A percentile compares a stretch with the other conserved stretches of the same genome.
Evolutionary conservation across 2,329 filamentous ascomycete genomes (phyloP).

Genomic region (Colletotrichum sp.): DNA sequence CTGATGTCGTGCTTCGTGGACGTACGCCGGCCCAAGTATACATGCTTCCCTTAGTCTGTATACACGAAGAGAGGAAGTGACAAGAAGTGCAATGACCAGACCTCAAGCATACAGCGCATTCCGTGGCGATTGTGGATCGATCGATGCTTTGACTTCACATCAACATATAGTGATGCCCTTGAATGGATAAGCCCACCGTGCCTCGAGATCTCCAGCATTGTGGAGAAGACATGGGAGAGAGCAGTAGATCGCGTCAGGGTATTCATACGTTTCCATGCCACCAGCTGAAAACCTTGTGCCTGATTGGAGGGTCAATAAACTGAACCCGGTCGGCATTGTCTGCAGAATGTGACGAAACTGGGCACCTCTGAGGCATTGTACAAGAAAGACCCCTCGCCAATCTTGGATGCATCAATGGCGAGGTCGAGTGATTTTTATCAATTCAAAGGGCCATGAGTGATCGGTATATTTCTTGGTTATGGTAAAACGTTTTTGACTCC

Average conservation of each 20-base stretch:
- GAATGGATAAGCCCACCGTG: neutral
- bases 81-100: neutral
- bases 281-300: rapidly evolving
- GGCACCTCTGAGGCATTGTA: rapidly evolving
- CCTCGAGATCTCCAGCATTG: neutral
- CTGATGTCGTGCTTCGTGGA: rapidly evolving
- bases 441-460: too few species aligned
- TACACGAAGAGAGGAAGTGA: neutral
- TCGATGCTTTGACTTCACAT: neutral
- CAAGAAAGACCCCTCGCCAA: neutral
- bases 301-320: rapidly evolving
- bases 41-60: rapidly evolving
- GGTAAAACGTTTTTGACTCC: rapidly evolving
- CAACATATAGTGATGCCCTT: rapidly evolving
- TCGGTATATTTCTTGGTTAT: rapidly evolving
- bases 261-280: neutral
- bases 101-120: neutral
- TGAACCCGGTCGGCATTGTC: rapidly evolving
- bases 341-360: rapidly evolving
- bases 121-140: neutral
- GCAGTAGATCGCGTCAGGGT: neutral
- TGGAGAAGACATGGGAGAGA: rapidly evolving
- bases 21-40: neutral
- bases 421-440: too few species aligned
- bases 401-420: too few species aligned